A percentile compares a stretch with the other conserved stretches of the same genome.
Evolutionary conservation across 306 rosid genomes (phyloP).

Genomic region (Rosa chinensis): DNA sequence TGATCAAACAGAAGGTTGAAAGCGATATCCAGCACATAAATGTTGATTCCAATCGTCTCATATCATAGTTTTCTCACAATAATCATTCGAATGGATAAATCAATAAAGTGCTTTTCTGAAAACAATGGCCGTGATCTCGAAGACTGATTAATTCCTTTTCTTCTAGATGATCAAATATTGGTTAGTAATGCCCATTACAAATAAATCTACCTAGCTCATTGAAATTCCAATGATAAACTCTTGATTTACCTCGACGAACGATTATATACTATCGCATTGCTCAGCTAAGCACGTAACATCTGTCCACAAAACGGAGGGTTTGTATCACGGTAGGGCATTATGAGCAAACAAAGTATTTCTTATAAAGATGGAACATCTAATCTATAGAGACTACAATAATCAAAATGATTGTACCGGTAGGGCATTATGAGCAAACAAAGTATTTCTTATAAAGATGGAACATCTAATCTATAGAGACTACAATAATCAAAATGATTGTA

Average conservation of each 20-base stretch:
- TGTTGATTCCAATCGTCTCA: conserved; percentile 7
- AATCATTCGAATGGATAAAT: background rate
- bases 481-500: background rate
- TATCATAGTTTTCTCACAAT: background rate
- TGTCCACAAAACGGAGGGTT: background rate
- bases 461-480: background rate
- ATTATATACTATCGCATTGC: background rate
- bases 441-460: background rate
- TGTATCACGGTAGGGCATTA: background rate
- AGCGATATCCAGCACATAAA: conserved; percentile 12
- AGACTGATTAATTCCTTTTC: background rate
- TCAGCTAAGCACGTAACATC: background rate
- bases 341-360: background rate
- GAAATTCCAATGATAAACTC: background rate
- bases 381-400: background rate
- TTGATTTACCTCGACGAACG: background rate
- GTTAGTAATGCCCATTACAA: background rate
- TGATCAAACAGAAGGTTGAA: conserved; percentile 1
- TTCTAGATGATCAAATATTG: background rate
- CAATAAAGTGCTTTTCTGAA: background rate
- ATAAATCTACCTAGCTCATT: background rate
- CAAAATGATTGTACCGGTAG: background rate
- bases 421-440: background rate
- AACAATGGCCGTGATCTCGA: background rate
- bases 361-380: background rate